Evolutionary conservation across 2,329 filamentous ascomycete species (phyloP).

Genomic region (Colletotrichum truncatum): DNA sequence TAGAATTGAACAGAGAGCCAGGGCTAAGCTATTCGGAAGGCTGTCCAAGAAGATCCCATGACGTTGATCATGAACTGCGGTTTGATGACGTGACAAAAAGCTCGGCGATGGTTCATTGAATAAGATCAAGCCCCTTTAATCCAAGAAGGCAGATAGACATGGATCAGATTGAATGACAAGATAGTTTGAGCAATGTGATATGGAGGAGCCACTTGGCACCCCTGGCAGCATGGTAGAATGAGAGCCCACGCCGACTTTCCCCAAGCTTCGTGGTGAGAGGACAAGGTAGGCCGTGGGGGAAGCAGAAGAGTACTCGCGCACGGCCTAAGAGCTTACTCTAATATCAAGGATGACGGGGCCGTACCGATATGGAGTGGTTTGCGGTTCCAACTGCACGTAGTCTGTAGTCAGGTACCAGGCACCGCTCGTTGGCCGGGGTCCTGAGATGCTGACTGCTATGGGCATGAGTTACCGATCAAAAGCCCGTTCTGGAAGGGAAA

Average conservation of each 20-base stretch:
- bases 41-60: background rate
- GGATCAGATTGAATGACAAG: background rate
- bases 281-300: conserved; percentile 1
- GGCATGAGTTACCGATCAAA: background rate
- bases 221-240: background rate
- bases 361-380: background rate
- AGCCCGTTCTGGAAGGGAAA: conserved; percentile 3
- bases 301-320: background rate
- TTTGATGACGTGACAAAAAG: conserved; percentile 20
- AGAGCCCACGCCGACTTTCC: background rate
- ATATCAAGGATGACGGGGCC: background rate
- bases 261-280: background rate
- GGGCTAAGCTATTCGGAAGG: background rate
- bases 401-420: conserved; percentile 9
- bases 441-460: background rate
- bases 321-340: conserved; percentile 2
- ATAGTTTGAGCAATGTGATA: conserved; percentile 1
- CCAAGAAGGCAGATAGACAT: conserved; percentile 11
- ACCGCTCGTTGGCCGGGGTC: background rate
- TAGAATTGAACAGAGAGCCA: no score
- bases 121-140: conserved; percentile 14
- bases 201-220: background rate
- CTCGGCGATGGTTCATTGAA: background rate
- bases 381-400: background rate
- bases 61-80: conserved; percentile 1